These are phyloP conservation scores for Cicer arietinum DNA, from an alignment of 306 rosid genomes.

Conservation along the genomic window DNA sequence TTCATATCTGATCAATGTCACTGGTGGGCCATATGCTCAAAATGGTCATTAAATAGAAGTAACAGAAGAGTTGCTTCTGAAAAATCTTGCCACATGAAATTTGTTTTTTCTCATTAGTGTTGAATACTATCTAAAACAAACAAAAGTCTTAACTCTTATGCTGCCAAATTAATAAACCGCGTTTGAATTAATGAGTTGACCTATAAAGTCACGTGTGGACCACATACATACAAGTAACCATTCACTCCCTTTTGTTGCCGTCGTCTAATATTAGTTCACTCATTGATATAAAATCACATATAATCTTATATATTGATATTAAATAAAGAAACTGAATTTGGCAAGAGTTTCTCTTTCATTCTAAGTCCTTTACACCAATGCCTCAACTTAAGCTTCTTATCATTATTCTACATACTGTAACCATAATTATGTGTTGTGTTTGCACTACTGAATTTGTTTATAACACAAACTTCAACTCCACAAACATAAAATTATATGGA, in stretches of 20 bases:
- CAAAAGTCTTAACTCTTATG: background rate
- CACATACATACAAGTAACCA: background rate
- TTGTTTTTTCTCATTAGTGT: background rate
- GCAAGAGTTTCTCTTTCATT: background rate
- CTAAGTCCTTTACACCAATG: constrained; percentile 37
- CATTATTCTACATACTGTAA: constrained; percentile 19
- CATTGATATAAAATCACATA: background rate
- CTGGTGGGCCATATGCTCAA: no score
- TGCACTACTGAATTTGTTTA: constrained; percentile 62
- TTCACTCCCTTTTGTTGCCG: background rate
- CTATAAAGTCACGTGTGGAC: background rate
- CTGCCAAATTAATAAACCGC: background rate
- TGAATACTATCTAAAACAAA: background rate
- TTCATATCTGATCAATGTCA: no score
- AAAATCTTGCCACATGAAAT: no score
- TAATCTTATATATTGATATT: background rate
- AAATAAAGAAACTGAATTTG: background rate
- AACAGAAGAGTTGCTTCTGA: no score
- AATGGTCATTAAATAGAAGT: no score
- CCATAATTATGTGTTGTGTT: constrained; percentile 28
- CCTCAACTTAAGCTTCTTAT: constrained; percentile 38
- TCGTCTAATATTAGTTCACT: background rate
- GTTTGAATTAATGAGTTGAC: background rate
- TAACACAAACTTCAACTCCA: constrained; percentile 63
- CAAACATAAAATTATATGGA: constrained; percentile 49